These are phyloP conservation scores for Achaetomiella virescens DNA, from an alignment of 495 filamentous ascomycete species.

Conservation along the genomic window DNA sequence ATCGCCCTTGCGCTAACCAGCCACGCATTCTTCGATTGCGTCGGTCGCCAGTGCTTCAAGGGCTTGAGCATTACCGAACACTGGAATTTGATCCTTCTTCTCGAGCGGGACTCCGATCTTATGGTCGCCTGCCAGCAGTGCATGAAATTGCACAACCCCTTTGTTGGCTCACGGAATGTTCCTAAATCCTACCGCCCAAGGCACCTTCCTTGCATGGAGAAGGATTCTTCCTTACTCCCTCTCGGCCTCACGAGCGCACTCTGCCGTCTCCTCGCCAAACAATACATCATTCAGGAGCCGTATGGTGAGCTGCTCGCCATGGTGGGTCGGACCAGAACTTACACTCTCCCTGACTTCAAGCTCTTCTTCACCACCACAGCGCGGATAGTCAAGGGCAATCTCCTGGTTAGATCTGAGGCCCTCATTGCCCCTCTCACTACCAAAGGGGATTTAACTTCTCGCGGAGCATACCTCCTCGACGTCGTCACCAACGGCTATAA, in stretches of 20 bases:
- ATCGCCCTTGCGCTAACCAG: neutral
- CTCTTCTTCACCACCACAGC: neutral
- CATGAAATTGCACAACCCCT: neutral
- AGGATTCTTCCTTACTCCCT: neutral
- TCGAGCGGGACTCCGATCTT: neutral
- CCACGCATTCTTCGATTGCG: neutral
- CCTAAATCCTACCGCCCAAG: too few species aligned
- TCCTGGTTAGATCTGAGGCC: neutral
- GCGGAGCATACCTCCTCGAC: neutral
- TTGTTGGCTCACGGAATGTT: neutral
- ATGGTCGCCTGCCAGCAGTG: conserved; percentile 4
- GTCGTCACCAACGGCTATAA: neutral
- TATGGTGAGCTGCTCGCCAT: neutral
- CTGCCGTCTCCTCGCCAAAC: neutral
- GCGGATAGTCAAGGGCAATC: neutral
- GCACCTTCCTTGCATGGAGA: too few species aligned
- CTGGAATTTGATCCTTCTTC: neutral
- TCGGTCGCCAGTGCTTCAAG: neutral
- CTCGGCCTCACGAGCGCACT: neutral
- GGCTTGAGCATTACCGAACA: neutral
- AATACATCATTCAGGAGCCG: neutral
- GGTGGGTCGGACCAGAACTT: neutral
- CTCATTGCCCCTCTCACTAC: neutral
- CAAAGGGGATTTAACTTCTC: neutral
- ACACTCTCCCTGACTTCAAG: neutral